Evolutionary conservation across 345 rosid species (phyloP).

Genomic region (Euphorbia tirucalli): DNA sequence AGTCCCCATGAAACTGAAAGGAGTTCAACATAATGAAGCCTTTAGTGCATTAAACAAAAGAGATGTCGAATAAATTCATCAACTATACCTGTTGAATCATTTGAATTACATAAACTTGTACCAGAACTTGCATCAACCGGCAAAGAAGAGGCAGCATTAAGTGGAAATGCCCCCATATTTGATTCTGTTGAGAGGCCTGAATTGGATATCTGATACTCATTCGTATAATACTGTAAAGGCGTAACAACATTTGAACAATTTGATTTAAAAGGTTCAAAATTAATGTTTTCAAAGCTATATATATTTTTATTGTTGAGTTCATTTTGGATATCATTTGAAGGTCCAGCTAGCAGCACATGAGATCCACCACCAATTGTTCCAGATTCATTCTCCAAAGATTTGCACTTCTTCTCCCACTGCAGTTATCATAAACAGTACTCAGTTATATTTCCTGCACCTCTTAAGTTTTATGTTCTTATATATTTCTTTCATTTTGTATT

Average conservation of each 20-base stretch:
- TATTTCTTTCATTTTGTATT: background rate
- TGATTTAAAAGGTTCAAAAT: conserved; percentile 35
- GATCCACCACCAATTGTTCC: conserved; percentile 36
- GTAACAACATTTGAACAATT: conserved; percentile 57
- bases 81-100: conserved; percentile 33
- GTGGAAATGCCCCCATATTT: conserved; percentile 32
- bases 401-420: conserved; percentile 76
- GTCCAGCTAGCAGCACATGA: conserved; percentile 30
- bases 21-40: background rate
- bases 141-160: conserved; percentile 28
- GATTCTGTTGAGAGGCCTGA: conserved; percentile 39
- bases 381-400: conserved; percentile 43
- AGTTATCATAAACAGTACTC: conserved; percentile 11
- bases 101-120: conserved; percentile 26
- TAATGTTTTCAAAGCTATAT: conserved; percentile 47
- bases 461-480: background rate
- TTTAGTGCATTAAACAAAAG: conserved; percentile 14
- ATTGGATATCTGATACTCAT: conserved; percentile 81
- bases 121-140: conserved; percentile 15
- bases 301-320: conserved; percentile 43
- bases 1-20: conserved; percentile 1
- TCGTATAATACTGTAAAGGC: conserved; percentile 84
- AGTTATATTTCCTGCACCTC: background rate
- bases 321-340: conserved; percentile 79
- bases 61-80: conserved; percentile 8